Conservation (phyloP, 331 rosid genomes). For the Stylosanthes scabra region DNA sequence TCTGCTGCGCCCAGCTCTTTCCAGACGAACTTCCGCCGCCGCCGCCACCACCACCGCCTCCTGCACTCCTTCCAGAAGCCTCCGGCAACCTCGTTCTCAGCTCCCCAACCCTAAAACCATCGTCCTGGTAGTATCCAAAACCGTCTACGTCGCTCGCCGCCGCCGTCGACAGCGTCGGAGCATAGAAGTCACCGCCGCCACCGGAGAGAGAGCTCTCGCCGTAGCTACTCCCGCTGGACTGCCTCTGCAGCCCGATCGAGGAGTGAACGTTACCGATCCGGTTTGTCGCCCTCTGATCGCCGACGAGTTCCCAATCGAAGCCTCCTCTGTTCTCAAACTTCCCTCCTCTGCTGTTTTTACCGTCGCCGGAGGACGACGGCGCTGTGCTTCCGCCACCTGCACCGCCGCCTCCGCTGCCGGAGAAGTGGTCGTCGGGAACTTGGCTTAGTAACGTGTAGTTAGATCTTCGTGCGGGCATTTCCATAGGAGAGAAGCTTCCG, state of each 20-base stretch:
- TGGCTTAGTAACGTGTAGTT: constrained; percentile 86
- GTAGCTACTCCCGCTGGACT: constrained; percentile 96
- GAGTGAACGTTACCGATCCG: constrained; percentile 82
- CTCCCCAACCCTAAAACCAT: constrained; percentile 54
- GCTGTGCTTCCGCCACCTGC: constrained; percentile 39
- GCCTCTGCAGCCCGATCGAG: constrained; percentile 86
- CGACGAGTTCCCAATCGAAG: constrained; percentile 74
- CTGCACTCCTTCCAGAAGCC: constrained; percentile 44
- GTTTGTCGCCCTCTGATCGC: constrained; percentile 67
- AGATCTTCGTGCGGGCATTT: constrained; percentile 90
- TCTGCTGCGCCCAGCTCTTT: constrained; percentile 99
- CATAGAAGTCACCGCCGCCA: constrained; percentile 79
- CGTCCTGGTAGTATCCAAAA: constrained; percentile 69
- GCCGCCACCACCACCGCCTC: constrained; percentile 2
- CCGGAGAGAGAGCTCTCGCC: constrained; percentile 97
- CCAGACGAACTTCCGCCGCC: constrained; percentile 46
- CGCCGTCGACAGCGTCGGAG: constrained; percentile 68
- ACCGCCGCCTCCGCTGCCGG: constrained; percentile 34
- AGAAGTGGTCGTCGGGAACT: constrained; percentile 74
- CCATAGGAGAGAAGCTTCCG: constrained; percentile 53
- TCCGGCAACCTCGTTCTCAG: constrained; percentile 51
- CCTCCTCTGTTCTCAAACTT: constrained; percentile 66
- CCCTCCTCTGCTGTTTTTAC: constrained; percentile 56
- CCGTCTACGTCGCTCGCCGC: constrained; percentile 78
- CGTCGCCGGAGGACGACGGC: constrained; percentile 70